Evolutionary conservation across 176 grass and related monocot species (phyloP).

Genomic region (Musa itinerans): DNA sequence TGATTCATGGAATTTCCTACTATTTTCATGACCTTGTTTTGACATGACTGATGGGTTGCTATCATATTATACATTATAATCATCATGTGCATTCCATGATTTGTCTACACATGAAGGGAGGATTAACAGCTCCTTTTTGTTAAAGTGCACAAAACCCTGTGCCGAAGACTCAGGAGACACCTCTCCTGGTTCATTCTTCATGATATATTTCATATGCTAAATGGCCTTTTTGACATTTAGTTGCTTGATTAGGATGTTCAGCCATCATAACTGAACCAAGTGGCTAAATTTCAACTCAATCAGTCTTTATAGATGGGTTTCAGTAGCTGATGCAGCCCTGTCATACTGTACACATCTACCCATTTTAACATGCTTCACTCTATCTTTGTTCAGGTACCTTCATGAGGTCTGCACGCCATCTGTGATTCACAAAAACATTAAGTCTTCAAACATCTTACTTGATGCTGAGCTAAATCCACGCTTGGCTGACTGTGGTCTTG

Average conservation of each 20-base stretch:
- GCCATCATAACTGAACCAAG: not conserved
- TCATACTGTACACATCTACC: not conserved
- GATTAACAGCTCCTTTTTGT: too few relatives aligned
- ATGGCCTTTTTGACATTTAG: not conserved
- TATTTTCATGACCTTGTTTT: too few relatives aligned
- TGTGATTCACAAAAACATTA: slow-evolving; percentile 81
- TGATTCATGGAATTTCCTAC: too few relatives aligned
- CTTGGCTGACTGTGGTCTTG: slow-evolving; percentile 56
- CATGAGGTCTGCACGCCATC: slow-evolving; percentile 79
- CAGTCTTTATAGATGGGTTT: not conserved
- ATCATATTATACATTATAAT: too few relatives aligned
- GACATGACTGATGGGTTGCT: too few relatives aligned
- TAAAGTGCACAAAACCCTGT: too few relatives aligned
- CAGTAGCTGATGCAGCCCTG: not conserved
- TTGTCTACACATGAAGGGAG: too few relatives aligned
- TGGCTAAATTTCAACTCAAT: not conserved
- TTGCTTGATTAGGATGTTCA: not conserved
- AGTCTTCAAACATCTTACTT: slow-evolving; percentile 77
- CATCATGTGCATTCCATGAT: too few relatives aligned
- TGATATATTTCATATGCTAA: not conserved
- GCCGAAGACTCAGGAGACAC: too few relatives aligned
- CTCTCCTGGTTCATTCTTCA: not conserved
- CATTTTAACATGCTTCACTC: not conserved
- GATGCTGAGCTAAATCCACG: slow-evolving; percentile 77
- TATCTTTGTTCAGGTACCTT: slow-evolving; percentile 52